Percentiles rank a stretch among this genome's conserved stretches.
Conservation (phyloP, 164 flowering plant genomes). For the Chimonanthus praecox region DNA sequence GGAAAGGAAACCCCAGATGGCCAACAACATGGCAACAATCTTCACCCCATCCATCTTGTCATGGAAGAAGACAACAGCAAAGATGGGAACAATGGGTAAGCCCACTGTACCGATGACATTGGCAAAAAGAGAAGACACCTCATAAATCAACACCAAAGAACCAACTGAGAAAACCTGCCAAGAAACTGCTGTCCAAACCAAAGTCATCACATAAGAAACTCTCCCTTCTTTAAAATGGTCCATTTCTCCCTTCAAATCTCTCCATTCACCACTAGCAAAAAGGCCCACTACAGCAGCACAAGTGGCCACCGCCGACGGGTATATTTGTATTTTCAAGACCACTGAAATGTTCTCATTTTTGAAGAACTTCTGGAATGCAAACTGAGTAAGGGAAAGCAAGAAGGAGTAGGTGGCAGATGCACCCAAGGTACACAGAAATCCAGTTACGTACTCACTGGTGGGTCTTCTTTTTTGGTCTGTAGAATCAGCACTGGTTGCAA, state of each 20-base stretch:
- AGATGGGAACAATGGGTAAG: slow-evolving; percentile 13
- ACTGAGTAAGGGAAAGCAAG: slow-evolving; percentile 27
- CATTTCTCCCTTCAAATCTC: slow-evolving; percentile 11
- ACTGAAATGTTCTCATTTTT: slow-evolving; percentile 12
- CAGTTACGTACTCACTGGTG: slow-evolving; percentile 10
- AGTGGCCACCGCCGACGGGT: slow-evolving; percentile 14
- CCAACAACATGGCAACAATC: slow-evolving; percentile 15
- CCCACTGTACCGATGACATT: slow-evolving; percentile 9
- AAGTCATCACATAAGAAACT: slow-evolving; percentile 9
- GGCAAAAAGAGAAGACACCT: slow-evolving; percentile 12
- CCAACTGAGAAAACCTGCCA: slow-evolving; percentile 12
- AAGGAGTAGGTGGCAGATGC: slow-evolving; percentile 27
- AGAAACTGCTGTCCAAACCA: slow-evolving; percentile 6
- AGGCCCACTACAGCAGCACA: slow-evolving; percentile 21
- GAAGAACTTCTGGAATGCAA: slow-evolving; percentile 22
- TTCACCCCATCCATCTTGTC: slow-evolving; percentile 24
- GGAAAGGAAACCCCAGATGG: slow-evolving; percentile 15
- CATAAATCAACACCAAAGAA: slow-evolving; percentile 11
- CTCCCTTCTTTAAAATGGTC: slow-evolving; percentile 8
- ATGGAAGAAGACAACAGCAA: slow-evolving; percentile 17
- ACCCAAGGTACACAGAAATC: slow-evolving; percentile 25
- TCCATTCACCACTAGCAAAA: slow-evolving; percentile 29
- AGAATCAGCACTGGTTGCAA: slow-evolving; percentile 15
- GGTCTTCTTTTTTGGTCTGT: slow-evolving; percentile 11
- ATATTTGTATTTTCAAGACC: slow-evolving; percentile 22